Conservation (phyloP, 345 rosid species). For the Salix arbutifolia region DNA sequence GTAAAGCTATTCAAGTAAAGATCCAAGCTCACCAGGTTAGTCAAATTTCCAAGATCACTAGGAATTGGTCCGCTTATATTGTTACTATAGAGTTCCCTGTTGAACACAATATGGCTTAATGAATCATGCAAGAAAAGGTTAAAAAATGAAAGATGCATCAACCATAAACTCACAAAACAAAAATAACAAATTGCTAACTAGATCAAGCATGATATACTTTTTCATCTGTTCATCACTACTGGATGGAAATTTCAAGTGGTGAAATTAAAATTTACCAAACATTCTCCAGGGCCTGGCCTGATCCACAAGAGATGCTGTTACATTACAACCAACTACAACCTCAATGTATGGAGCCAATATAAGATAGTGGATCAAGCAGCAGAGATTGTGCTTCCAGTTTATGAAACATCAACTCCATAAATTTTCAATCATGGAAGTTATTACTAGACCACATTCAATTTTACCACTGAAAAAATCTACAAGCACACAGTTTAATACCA, state of each 20-base stretch:
- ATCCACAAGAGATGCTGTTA: background rate
- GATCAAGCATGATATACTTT: background rate
- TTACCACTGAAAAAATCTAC: background rate
- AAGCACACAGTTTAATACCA: background rate
- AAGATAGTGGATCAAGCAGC: background rate
- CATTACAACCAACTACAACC: background rate
- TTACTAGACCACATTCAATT: background rate
- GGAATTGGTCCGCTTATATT: slow-evolving; percentile 88
- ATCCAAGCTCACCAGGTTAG: slow-evolving; percentile 97
- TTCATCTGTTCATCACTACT: background rate
- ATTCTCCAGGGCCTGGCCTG: background rate
- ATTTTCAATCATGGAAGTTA: background rate
- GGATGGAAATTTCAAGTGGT: background rate
- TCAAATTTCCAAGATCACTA: slow-evolving; percentile 88
- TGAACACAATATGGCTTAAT: slow-evolving; percentile 10
- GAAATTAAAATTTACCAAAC: background rate
- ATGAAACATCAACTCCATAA: background rate
- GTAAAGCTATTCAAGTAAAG: slow-evolving; percentile 87
- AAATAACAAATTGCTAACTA: background rate
- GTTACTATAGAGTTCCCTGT: slow-evolving; percentile 96
- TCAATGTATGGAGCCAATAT: background rate
- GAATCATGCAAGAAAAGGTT: slow-evolving; percentile 2
- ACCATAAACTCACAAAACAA: background rate
- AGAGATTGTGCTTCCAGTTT: background rate
- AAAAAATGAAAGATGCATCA: background rate